A percentile compares a stretch with the other conserved stretches of the same genome.
Conservation (phyloP, 345 rosid species). For the Eucalyptus sp. region DNA sequence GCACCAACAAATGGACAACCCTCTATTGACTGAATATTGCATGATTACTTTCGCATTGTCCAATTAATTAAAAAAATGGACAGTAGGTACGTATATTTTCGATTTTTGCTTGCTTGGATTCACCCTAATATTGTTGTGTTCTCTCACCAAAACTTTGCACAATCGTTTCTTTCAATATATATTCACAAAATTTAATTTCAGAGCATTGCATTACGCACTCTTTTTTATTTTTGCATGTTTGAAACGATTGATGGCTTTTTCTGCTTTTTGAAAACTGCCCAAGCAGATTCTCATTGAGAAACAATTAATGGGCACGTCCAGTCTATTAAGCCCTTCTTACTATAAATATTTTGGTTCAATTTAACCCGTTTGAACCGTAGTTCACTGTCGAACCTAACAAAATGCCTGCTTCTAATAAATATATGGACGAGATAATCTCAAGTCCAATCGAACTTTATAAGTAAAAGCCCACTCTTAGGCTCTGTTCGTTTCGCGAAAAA, state of each 20-base stretch:
- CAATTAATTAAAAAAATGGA: neutral
- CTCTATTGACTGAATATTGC: neutral
- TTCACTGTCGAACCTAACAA: neutral
- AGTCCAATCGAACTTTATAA: neutral
- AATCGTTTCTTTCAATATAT: neutral
- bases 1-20: neutral
- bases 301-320: neutral
- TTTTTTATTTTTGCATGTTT: neutral
- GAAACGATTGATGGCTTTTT: neutral
- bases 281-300: neutral
- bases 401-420: accelerated
- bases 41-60: neutral
- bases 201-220: neutral
- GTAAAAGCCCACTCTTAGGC: neutral
- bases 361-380: accelerated
- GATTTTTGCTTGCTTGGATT: neutral
- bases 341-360: neutral
- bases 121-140: neutral
- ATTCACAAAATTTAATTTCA: neutral
- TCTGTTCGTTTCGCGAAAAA: no score
- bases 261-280: neutral
- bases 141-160: neutral
- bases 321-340: neutral
- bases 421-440: neutral
- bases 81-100: neutral